Percentiles rank a stretch among this genome's conserved stretches.
Conservation (phyloP, 2,329 filamentous ascomycete genomes). For the Teratosphaeria epicoccoides region DNA sequence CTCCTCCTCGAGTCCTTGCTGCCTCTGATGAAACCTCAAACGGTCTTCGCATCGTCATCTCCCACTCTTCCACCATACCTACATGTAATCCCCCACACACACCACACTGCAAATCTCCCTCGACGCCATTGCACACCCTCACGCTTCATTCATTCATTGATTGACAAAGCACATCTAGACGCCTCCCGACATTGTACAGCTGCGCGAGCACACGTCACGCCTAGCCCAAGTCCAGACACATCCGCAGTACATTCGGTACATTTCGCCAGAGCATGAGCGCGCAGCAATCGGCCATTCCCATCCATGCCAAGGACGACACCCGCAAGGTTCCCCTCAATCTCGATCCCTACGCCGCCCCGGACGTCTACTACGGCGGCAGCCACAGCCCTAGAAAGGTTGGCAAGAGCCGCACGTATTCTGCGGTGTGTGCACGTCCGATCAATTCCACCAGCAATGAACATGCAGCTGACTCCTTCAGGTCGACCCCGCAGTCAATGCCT, state of each 20-base stretch:
- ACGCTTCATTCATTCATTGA: background rate
- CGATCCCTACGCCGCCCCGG: slow-evolving; percentile 48
- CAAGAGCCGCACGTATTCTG: slow-evolving; percentile 44
- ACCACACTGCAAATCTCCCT: background rate
- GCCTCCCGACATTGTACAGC: background rate
- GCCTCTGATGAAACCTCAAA: background rate
- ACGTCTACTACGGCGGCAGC: slow-evolving; percentile 50
- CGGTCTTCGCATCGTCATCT: too few relatives aligned
- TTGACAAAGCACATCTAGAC: background rate
- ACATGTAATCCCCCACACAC: too few relatives aligned
- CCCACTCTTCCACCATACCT: background rate
- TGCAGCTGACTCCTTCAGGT: slow-evolving; percentile 10
- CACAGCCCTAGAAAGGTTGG: slow-evolving; percentile 37
- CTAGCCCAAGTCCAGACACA: too few relatives aligned
- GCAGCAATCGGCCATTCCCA: slow-evolving; percentile 23
- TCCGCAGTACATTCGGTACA: background rate
- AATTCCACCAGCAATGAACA: slow-evolving; percentile 3
- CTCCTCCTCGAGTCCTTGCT: background rate
- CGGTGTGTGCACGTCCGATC: slow-evolving; percentile 36
- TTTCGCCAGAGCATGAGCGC: slow-evolving; percentile 31
- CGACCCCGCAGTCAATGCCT: slow-evolving; percentile 11
- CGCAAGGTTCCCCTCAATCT: slow-evolving; percentile 23
- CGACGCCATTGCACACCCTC: background rate
- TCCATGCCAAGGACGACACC: slow-evolving; percentile 8
- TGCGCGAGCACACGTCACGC: background rate